phyloP scores from a whole-genome alignment of 192 early-diverging fungal genomes.

The Helicostylum pulchrum region DNA sequence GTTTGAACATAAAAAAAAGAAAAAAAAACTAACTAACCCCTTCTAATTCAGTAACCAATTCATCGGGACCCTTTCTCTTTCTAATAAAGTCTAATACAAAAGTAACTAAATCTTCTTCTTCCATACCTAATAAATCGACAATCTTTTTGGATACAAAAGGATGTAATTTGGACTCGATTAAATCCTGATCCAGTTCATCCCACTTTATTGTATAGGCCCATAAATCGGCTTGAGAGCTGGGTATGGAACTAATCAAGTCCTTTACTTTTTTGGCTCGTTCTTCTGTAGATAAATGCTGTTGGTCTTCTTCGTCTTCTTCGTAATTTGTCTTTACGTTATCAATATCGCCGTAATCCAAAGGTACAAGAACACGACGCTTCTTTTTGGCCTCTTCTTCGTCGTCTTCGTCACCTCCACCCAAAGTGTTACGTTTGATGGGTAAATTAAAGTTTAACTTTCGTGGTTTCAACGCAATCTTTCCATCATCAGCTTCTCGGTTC shows the following conservation, averaged over 20 bases:
- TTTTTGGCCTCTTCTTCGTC: conserved; percentile 50
- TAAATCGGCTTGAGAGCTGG: conserved; percentile 63
- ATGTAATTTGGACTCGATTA: conserved; percentile 63
- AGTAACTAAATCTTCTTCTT: conserved; percentile 73
- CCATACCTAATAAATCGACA: conserved; percentile 73
- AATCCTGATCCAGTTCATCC: conserved; percentile 67
- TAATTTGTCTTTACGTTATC: conserved; percentile 16
- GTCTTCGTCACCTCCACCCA: conserved; percentile 42
- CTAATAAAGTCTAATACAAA: conserved; percentile 75
- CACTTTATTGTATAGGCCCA: conserved; percentile 75
- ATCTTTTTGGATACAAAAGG: conserved; percentile 81
- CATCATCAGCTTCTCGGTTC: conserved; percentile 24
- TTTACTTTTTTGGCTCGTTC: conserved; percentile 62
- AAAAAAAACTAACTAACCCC: conserved; percentile 45
- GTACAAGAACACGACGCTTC: conserved; percentile 46
- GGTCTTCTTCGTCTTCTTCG: conserved; percentile 29
- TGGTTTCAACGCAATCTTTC: conserved; percentile 26
- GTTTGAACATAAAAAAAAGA: conserved; percentile 15
- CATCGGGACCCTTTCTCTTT: conserved; percentile 59
- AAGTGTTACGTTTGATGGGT: conserved; percentile 33
- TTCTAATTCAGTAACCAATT: conserved; percentile 75
- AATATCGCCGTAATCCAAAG: conserved; percentile 49
- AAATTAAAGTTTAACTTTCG: conserved; percentile 29
- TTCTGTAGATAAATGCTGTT: conserved; percentile 58
- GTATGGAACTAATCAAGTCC: conserved; percentile 66